A percentile compares a stretch with the other conserved stretches of the same genome.
These are phyloP conservation scores for Suhomyces sp. DNA, from an alignment of 805 yeast species.

Conservation along the genomic window DNA sequence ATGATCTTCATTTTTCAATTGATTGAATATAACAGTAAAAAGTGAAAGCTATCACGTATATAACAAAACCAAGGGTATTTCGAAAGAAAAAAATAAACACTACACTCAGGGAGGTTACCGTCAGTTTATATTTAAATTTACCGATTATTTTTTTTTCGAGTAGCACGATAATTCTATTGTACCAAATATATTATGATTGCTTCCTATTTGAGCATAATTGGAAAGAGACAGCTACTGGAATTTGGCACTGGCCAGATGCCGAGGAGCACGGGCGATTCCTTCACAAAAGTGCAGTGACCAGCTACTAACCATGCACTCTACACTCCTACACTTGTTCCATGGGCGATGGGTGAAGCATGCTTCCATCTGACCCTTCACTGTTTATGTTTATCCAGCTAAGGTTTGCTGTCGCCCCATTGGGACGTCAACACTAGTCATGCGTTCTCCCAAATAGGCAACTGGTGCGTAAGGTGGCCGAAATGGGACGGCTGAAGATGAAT, in stretches of 20 bases:
- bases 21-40: not conserved
- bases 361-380: not conserved
- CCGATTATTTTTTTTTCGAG: not conserved
- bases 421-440: conserved; percentile 3
- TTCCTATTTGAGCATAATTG: conserved; percentile 1
- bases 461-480: not conserved
- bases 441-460: not conserved
- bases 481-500: not conserved
- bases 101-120: not conserved
- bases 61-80: not conserved
- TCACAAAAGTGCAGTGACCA: not conserved
- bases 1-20: conserved; percentile 26
- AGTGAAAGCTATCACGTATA: not conserved
- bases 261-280: not conserved
- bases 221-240: not conserved
- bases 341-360: not conserved
- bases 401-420: not conserved
- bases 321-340: not conserved
- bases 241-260: not conserved
- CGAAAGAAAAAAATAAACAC: not conserved
- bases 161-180: conserved; percentile 3
- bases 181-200: conserved; percentile 3
- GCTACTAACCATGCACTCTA: not conserved
- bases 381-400: not conserved
- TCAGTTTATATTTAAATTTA: not conserved